A percentile compares a stretch with the other conserved stretches of the same genome.
Conservation (phyloP, 345 rosid genomes). For the Draba incana region DNA sequence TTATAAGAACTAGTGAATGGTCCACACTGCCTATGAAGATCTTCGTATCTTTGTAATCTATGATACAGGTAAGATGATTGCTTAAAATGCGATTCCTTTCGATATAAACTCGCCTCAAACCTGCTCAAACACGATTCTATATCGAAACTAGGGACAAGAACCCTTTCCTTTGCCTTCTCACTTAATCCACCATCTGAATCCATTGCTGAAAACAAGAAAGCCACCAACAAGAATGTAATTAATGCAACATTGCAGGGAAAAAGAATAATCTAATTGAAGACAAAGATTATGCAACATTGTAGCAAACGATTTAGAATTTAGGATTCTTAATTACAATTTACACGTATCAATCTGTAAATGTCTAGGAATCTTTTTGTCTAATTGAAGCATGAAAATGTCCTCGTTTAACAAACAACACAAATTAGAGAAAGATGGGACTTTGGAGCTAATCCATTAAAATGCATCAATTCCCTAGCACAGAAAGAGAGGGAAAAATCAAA, state of each 20-base stretch:
- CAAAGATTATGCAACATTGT: conserved; percentile 8
- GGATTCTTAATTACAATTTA: background rate
- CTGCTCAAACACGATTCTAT: conserved; percentile 44
- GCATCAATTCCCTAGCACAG: no score
- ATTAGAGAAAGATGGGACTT: background rate
- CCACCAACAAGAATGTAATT: background rate
- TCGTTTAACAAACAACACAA: background rate
- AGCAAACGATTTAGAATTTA: background rate
- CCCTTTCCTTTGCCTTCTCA: conserved; percentile 17
- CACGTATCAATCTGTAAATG: background rate
- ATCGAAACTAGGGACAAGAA: conserved; percentile 23
- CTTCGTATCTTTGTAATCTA: conserved; percentile 38
- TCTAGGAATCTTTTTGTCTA: background rate
- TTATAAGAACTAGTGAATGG: conserved; percentile 37
- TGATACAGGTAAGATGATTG: conserved; percentile 38
- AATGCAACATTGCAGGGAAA: background rate
- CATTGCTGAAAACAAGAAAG: background rate
- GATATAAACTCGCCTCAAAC: conserved; percentile 29
- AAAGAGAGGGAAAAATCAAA: background rate
- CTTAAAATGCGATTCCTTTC: conserved; percentile 36
- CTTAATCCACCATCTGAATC: conserved; percentile 15
- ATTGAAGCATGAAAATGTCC: background rate
- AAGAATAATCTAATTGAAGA: background rate
- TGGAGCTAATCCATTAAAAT: background rate
- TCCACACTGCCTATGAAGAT: conserved; percentile 44